Evolutionary conservation across 257 asterid genomes (phyloP).

Genomic region (Catharanthus roseus): DNA sequence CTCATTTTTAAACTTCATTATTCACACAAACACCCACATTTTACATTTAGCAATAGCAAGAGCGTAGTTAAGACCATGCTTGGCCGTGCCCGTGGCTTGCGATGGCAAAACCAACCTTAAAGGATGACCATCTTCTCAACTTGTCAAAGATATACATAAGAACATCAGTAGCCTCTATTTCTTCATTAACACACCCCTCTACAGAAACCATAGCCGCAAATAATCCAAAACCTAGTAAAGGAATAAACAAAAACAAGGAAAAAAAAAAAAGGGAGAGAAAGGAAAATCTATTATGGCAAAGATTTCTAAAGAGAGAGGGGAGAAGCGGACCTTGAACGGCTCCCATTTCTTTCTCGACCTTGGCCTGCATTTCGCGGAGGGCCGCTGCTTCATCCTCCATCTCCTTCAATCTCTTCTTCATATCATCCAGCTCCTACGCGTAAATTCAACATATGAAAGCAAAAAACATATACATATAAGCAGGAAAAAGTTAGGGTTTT

Average conservation of each 20-base stretch:
- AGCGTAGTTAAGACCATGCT: neutral
- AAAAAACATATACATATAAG: neutral
- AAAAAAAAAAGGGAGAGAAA: neutral
- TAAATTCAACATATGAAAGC: neutral
- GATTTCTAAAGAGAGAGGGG: neutral
- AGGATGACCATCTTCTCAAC: neutral
- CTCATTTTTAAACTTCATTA: neutral
- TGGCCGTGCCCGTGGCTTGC: neutral
- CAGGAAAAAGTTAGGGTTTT: slow-evolving; percentile 36
- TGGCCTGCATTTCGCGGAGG: slow-evolving; percentile 81
- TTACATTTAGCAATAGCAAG: neutral
- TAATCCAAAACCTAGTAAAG: neutral
- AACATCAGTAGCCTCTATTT: no score
- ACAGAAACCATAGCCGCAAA: neutral
- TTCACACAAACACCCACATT: neutral
- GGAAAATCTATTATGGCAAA: no score
- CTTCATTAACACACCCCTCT: neutral
- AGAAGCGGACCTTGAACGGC: slow-evolving; percentile 51
- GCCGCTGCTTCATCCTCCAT: slow-evolving; percentile 83
- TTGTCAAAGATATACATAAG: neutral
- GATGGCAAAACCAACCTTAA: neutral
- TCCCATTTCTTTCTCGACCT: slow-evolving; percentile 72
- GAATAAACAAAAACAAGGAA: neutral
- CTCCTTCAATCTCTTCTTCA: slow-evolving; percentile 81
- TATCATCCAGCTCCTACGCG: slow-evolving; percentile 61